phyloP scores from a whole-genome alignment of 768 basidiomycete genomes.

The Suillus variegatus region DNA sequence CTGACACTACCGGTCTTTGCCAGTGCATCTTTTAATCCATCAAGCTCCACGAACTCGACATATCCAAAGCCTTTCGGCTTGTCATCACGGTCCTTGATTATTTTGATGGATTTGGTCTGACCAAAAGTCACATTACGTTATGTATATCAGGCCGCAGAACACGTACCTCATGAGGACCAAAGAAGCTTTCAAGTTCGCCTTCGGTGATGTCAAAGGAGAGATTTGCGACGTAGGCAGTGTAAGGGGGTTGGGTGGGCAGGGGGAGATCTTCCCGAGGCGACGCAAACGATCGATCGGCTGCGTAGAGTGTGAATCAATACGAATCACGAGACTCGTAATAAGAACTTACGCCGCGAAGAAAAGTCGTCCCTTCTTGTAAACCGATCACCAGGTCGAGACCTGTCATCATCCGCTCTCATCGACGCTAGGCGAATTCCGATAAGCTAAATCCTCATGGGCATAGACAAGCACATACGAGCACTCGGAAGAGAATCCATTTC shows the following conservation, averaged over 20 bases:
- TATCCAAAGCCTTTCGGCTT: conserved; percentile 99
- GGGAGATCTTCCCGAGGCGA: conserved; percentile 88
- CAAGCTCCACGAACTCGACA: conserved; percentile 88
- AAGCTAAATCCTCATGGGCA: conserved; percentile 12
- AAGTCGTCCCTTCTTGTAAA: conserved; percentile 67
- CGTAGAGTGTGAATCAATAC: conserved; percentile 16
- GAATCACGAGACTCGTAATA: conserved; percentile 9
- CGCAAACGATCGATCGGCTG: conserved; percentile 57
- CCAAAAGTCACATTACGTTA: conserved; percentile 1
- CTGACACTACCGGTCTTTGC: conserved; percentile 69
- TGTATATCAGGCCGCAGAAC: not conserved
- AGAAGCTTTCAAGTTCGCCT: conserved; percentile 78
- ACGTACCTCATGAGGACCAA: conserved; percentile 62
- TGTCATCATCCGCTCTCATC: conserved; percentile 67
- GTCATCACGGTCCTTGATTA: conserved; percentile 90
- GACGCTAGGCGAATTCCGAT: conserved; percentile 52
- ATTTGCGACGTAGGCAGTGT: conserved; percentile 96
- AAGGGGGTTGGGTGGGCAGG: conserved; percentile 93
- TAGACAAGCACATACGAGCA: conserved; percentile 70
- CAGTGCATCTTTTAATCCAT: conserved; percentile 84
- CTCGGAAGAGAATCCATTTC: conserved; percentile 94
- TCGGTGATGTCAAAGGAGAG: conserved; percentile 92
- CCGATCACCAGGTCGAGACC: conserved; percentile 52
- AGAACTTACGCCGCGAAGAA: conserved; percentile 56
- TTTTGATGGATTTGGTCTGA: conserved; percentile 83